Base-by-base conservation (phyloP, 257 asterid genomes). In the Solanum okadae region DNA sequence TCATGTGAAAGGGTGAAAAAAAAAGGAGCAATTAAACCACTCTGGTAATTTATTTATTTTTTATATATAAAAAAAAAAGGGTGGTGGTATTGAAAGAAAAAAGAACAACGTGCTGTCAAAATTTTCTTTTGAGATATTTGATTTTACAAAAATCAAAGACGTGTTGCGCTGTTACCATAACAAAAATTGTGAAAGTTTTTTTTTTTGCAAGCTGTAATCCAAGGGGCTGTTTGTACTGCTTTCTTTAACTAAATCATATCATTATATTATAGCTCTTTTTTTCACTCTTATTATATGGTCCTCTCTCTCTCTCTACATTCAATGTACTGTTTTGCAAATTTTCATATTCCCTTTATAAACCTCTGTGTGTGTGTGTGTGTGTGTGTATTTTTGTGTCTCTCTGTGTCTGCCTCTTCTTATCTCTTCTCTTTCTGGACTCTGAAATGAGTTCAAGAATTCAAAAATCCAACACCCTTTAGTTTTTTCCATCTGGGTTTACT, bases 81-180 rank as follows among this genome's bases (percentile, higher is more conserved):
- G 88, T 42, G 85, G 85, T 46, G 20, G 42, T 81, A 81, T 81
- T 81, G 67, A 46, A 35, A 44, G 27, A 46, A 81, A 81, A 81
- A 81, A 56, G 83, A 76, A 81, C 40, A 81, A 81, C 42, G 85
- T 81, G 85, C 85, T 81, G 68, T 86, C 40, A 38, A 63, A n/a
- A 27, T 84, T 20, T 38, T 6, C 31, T 49, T 83, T 33, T 89
- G 70, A 20, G 76, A 15, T 2, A 33, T 92, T 93, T 81, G 72
- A 49, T 83, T 87, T 89, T 90, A 33, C 87, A 46, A 87, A 88
- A 88, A 90, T 89, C 91, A 59, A 90, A 91, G 92, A 92, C 94
- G 94, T 92, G 96, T 91, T 92, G 94, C 89, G 93, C 94, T 93
- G 95, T 93, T 90, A 86, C 92, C 86, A 93, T 49, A 88, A 33